Evolutionary conservation across 495 filamentous ascomycete genomes (phyloP).

Genomic region (Aspergillus homomorphus): DNA sequence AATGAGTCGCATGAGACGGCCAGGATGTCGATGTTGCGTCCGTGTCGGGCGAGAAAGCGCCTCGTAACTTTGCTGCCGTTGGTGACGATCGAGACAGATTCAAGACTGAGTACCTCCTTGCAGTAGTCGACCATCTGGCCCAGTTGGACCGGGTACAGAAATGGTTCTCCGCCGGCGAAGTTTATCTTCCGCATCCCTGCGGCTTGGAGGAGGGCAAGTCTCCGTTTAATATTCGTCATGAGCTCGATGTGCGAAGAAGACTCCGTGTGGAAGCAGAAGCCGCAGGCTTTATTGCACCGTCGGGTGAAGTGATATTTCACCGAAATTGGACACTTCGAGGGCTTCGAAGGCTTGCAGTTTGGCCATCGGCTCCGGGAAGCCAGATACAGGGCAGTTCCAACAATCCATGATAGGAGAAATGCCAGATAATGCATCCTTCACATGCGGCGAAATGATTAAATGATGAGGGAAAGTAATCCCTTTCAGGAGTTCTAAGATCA

Average conservation of each 20-base stretch:
- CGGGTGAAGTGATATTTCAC: slow-evolving; percentile 51
- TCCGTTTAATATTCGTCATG: slow-evolving; percentile 39
- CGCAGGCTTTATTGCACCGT: slow-evolving; percentile 51
- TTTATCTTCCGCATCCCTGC: slow-evolving; percentile 60
- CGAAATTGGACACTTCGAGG: slow-evolving; percentile 25
- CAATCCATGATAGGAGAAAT: no score
- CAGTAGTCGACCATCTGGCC: slow-evolving; percentile 47
- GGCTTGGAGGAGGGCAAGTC: slow-evolving; percentile 36
- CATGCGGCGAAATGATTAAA: no score
- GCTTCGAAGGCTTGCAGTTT: neutral
- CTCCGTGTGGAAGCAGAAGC: slow-evolving; percentile 59
- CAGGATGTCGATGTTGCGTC: slow-evolving; percentile 49
- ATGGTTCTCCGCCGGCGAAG: slow-evolving; percentile 59
- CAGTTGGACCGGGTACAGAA: slow-evolving; percentile 50
- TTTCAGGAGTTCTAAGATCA: no score
- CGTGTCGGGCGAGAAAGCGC: slow-evolving; percentile 40
- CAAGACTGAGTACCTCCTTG: slow-evolving; percentile 48
- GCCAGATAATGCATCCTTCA: no score
- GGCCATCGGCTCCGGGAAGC: no score
- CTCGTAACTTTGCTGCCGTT: slow-evolving; percentile 51
- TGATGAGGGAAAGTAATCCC: no score
- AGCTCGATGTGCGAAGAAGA: slow-evolving; percentile 40
- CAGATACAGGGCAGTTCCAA: no score
- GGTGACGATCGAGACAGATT: slow-evolving; percentile 52
- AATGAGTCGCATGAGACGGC: slow-evolving; percentile 59